phyloP scores from a whole-genome alignment of 768 basidiomycete species.

The Russula sp. region DNA sequence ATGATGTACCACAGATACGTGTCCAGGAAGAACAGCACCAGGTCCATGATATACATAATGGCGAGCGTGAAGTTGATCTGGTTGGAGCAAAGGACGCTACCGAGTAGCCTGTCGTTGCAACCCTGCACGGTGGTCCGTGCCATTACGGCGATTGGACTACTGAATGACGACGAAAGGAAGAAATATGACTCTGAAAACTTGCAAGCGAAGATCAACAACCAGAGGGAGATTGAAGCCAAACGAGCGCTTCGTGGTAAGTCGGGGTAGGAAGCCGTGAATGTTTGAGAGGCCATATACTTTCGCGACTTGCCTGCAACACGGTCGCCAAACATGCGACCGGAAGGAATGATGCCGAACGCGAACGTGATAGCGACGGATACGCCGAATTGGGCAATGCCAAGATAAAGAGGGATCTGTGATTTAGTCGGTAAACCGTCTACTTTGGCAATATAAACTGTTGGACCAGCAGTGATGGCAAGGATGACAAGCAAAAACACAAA shows the following conservation, averaged over 20 bases:
- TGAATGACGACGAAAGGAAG: conserved; percentile 96
- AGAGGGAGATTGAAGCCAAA: conserved; percentile 76
- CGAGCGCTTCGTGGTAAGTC: conserved; percentile 65
- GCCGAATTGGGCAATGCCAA: conserved; percentile 92
- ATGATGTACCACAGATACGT: conserved; percentile 99
- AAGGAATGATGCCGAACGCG: conserved; percentile 84
- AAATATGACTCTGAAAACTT: conserved; percentile 98
- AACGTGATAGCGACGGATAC: conserved; percentile 80
- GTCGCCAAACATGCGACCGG: conserved; percentile 98
- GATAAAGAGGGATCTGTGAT: conserved; percentile 75
- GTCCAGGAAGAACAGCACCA: conserved; percentile 97
- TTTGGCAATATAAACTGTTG: conserved; percentile 88
- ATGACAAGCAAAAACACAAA: conserved; percentile 88
- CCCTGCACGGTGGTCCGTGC: conserved; percentile 89
- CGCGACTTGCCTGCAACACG: conserved; percentile 95
- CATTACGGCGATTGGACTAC: conserved; percentile 94
- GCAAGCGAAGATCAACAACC: conserved; percentile 93
- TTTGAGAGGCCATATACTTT: conserved; percentile 98
- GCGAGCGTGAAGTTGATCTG: conserved; percentile 92
- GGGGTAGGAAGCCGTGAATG: conserved; percentile 97
- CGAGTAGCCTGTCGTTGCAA: conserved; percentile 82
- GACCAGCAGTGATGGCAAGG: conserved; percentile 87
- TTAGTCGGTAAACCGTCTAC: conserved; percentile 61
- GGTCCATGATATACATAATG: conserved; percentile 99
- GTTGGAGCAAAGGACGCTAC: conserved; percentile 74